Conservation (phyloP, 768 basidiomycete genomes). For the Tulasnella sp. region DNA sequence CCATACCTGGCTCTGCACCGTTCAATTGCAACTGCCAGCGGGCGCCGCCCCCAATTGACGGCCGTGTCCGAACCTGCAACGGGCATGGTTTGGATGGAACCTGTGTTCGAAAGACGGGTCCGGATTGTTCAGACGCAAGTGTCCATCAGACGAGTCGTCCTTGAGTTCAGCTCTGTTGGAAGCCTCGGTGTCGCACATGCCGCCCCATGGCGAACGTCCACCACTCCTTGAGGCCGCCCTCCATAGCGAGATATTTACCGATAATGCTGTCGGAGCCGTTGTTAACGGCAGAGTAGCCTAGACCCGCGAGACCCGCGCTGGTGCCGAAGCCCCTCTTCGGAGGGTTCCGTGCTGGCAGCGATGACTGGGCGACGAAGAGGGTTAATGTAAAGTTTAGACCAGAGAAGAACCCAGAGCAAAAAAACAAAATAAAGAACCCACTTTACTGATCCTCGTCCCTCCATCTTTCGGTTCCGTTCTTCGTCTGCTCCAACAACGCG, state of each 20-base stretch:
- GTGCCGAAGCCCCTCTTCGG: background rate
- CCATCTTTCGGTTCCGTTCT: too few species aligned
- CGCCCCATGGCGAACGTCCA: constrained; percentile 2
- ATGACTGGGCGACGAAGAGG: background rate
- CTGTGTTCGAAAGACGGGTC: too few species aligned
- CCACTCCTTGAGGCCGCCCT: background rate
- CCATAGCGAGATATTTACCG: constrained; percentile 12
- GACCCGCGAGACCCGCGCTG: background rate
- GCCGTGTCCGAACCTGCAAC: too few species aligned
- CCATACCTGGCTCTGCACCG: constrained; percentile 10
- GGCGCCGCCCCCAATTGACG: too few species aligned
- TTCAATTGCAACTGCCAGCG: constrained; percentile 23
- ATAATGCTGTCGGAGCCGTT: background rate
- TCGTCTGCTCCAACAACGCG: too few species aligned
- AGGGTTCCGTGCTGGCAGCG: background rate
- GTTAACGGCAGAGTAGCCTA: constrained; percentile 7
- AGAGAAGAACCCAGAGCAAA: too few species aligned
- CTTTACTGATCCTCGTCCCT: too few species aligned
- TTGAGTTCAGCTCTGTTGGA: background rate
- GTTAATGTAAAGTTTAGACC: too few species aligned
- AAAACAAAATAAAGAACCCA: too few species aligned
- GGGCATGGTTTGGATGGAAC: too few species aligned
- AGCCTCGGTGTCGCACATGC: background rate
- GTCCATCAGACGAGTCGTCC: background rate
- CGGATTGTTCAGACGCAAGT: background rate